These are phyloP conservation scores for Urochloa ruziziensis DNA, from an alignment of 176 grass and related monocot genomes.

Conservation along the genomic window DNA sequence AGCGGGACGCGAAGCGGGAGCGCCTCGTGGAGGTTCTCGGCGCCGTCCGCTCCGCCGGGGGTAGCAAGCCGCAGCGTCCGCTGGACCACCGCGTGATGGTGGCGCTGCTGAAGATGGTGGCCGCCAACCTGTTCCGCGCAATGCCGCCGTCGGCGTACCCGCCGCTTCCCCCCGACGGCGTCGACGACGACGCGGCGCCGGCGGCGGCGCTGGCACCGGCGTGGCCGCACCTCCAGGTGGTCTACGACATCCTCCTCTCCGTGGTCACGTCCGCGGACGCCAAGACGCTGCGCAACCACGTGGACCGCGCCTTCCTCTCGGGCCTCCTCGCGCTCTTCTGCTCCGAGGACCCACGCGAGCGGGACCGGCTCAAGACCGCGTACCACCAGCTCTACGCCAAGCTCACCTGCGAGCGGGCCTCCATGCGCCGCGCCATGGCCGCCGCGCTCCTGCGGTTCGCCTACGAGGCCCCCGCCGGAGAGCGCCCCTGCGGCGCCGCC, in stretches of 20 bases:
- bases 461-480: constrained; percentile 29
- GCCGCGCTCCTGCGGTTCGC: constrained; percentile 38
- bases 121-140: constrained; percentile 72
- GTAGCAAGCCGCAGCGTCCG: neutral
- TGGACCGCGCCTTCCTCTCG: constrained; percentile 63
- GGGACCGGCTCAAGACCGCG: constrained; percentile 59
- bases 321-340: constrained; percentile 48
- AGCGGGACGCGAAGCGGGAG: constrained; percentile 51
- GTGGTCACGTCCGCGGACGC: constrained; percentile 29
- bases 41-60: constrained; percentile 24
- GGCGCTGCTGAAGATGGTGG: constrained; percentile 58
- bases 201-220: constrained; percentile 34
- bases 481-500: constrained; percentile 38
- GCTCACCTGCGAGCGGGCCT: constrained; percentile 64
- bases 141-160: constrained; percentile 50
- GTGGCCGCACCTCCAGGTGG: constrained; percentile 67
- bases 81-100: constrained; percentile 51
- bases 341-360: constrained; percentile 88
- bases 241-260: constrained; percentile 65
- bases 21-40: constrained; percentile 56
- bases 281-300: constrained; percentile 46
- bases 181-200: constrained; percentile 37
- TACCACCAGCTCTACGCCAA: constrained; percentile 85
- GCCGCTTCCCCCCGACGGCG: constrained; percentile 7
- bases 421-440: constrained; percentile 73